These are phyloP conservation scores for Perkinsus chesapeaki DNA, from an alignment of 169 alveolate species.

Conservation along the genomic window DNA sequence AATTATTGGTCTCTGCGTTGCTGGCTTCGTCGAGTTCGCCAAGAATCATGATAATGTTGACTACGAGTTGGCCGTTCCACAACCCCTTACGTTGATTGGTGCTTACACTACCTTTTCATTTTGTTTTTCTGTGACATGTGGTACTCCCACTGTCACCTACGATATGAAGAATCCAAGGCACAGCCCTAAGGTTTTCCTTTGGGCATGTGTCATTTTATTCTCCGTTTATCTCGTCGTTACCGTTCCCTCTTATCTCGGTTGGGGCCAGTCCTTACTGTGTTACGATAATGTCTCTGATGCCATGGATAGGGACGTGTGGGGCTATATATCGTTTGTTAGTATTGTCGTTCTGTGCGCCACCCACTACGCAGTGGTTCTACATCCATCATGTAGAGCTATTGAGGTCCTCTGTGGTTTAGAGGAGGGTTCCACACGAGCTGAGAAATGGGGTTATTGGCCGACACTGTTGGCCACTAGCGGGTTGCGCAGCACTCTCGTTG, in stretches of 20 bases:
- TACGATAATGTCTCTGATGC: not conserved
- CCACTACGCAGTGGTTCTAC: not conserved
- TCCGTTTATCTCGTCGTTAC: not conserved
- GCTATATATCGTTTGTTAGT: not conserved
- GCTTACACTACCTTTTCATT: not conserved
- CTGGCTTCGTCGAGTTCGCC: not conserved
- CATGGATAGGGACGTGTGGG: not conserved
- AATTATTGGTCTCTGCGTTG: not conserved
- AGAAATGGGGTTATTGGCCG: not conserved
- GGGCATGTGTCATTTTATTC: not conserved
- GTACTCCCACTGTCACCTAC: not conserved
- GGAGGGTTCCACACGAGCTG: not conserved
- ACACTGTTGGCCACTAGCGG: not conserved
- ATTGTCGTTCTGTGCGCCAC: not conserved
- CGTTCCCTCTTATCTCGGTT: not conserved
- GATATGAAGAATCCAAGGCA: not conserved
- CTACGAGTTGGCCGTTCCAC: not conserved
- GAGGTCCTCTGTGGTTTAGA: not conserved
- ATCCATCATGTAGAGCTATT: not conserved
- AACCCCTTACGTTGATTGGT: not conserved
- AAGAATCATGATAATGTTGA: not conserved
- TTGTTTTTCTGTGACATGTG: not conserved
- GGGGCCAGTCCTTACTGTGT: not conserved
- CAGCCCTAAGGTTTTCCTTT: not conserved
- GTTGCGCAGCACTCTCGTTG: not conserved